Conservation (phyloP, 1,284 basidiomycete species). For the Kwoniella shivajii region DNA sequence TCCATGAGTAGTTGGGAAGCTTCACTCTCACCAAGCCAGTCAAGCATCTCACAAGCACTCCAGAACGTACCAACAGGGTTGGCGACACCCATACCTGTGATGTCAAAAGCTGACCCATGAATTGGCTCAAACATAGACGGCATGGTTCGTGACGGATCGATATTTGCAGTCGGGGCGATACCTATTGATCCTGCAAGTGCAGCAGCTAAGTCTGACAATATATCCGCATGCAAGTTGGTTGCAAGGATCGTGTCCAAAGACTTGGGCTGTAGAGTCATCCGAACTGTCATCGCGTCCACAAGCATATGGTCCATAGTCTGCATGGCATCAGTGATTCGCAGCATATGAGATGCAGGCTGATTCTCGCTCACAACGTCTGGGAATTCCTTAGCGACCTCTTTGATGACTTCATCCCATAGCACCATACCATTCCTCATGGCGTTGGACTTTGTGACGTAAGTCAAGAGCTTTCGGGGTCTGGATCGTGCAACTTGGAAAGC, state of each 20-base stretch:
- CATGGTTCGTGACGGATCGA: slow-evolving; percentile 58
- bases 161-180: slow-evolving; percentile 62
- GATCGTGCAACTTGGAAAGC: slow-evolving; percentile 61
- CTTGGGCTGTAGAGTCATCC: slow-evolving; percentile 60
- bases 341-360: not conserved
- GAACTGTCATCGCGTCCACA: slow-evolving; percentile 59
- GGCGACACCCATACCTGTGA: slow-evolving; percentile 73
- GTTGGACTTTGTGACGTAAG: slow-evolving; percentile 61
- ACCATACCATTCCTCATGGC: slow-evolving; percentile 53
- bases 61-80: slow-evolving; percentile 60
- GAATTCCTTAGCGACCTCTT: slow-evolving; percentile 59
- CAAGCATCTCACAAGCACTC: slow-evolving; percentile 63
- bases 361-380: slow-evolving; percentile 55
- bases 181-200: slow-evolving; percentile 64
- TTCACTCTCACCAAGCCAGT: slow-evolving; percentile 60
- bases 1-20: slow-evolving; percentile 58
- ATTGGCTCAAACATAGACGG: slow-evolving; percentile 60
- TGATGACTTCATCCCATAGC: slow-evolving; percentile 54
- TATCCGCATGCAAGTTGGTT: slow-evolving; percentile 62
- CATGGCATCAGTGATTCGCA: not conserved
- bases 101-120: slow-evolving; percentile 91
- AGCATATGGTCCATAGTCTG: slow-evolving; percentile 5
- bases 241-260: slow-evolving; percentile 63
- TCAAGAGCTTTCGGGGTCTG: slow-evolving; percentile 59
- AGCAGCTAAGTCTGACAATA: slow-evolving; percentile 62